Percentiles rank a stretch among this genome's conserved stretches.
phyloP scores from a whole-genome alignment of 148 eudicot genomes.

The Amaranthus cruentus region DNA sequence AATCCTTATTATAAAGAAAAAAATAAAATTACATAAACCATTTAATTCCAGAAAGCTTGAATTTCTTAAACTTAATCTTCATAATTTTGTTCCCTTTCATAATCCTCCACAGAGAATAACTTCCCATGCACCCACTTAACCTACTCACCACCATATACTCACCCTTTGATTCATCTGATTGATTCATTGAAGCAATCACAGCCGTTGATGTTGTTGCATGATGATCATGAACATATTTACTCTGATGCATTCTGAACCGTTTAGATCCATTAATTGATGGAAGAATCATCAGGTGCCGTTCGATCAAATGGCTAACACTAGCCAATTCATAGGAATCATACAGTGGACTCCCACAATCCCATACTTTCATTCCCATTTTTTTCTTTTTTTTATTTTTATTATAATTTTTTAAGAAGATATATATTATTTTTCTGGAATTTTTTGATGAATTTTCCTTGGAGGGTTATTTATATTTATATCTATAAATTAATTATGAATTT shows the following conservation, averaged over 20 bases:
- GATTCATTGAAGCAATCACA: constrained; percentile 5
- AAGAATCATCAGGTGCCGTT: constrained; percentile 41
- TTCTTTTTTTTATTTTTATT: constrained; percentile 5
- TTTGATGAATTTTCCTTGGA: not conserved
- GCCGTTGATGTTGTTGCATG: constrained; percentile 21
- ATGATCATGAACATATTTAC: not conserved
- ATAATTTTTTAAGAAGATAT: not conserved
- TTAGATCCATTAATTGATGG: constrained; percentile 37
- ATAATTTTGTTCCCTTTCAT: constrained; percentile 17
- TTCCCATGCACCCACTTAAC: constrained; percentile 24
- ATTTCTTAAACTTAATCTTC: constrained; percentile 20
- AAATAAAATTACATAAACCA: constrained; percentile 15
- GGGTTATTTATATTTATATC: not conserved
- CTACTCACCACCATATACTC: constrained; percentile 9
- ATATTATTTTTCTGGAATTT: not conserved
- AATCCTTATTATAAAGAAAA: not conserved
- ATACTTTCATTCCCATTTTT: constrained; percentile 21
- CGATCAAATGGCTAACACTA: constrained; percentile 39
- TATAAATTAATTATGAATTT: not conserved
- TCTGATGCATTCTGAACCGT: constrained; percentile 13
- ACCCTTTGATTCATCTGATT: not conserved
- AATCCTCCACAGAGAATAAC: constrained; percentile 15
- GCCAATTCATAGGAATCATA: constrained; percentile 68
- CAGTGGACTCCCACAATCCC: constrained; percentile 82
- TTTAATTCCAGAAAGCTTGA: constrained; percentile 15